These are phyloP conservation scores for Rhodomyrtus psidioides DNA, from an alignment of 441 rosid species.

Conservation along the genomic window DNA sequence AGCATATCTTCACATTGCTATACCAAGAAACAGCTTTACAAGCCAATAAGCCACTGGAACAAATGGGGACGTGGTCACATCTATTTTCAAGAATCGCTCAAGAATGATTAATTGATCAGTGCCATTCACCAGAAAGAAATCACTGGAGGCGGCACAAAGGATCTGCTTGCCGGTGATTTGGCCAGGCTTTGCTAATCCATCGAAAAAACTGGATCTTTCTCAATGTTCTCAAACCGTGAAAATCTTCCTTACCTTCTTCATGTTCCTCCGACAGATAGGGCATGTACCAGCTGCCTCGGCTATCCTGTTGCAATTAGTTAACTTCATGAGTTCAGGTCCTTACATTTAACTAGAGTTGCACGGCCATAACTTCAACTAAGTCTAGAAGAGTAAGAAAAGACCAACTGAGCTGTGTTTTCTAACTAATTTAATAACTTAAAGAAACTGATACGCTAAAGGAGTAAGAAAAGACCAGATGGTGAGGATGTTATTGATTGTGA, in stretches of 20 bases:
- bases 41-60: background rate
- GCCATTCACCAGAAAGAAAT: background rate
- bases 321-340: background rate
- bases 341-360: background rate
- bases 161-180: background rate
- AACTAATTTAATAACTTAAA: background rate
- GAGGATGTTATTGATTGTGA: no score
- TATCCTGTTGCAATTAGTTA: slow-evolving; percentile 39
- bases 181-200: background rate
- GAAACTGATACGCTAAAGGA: background rate
- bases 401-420: background rate
- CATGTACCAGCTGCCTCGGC: slow-evolving; percentile 77
- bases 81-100: background rate
- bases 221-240: slow-evolving; percentile 48
- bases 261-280: slow-evolving; percentile 68
- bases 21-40: background rate
- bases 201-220: background rate
- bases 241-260: slow-evolving; percentile 89
- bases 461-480: no score
- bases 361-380: background rate
- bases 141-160: background rate
- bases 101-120: background rate
- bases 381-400: background rate
- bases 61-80: background rate
- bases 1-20: background rate